Base-by-base conservation (phyloP, 2,329 filamentous ascomycete genomes). In the Fusarium keratoplasticum region DNA sequence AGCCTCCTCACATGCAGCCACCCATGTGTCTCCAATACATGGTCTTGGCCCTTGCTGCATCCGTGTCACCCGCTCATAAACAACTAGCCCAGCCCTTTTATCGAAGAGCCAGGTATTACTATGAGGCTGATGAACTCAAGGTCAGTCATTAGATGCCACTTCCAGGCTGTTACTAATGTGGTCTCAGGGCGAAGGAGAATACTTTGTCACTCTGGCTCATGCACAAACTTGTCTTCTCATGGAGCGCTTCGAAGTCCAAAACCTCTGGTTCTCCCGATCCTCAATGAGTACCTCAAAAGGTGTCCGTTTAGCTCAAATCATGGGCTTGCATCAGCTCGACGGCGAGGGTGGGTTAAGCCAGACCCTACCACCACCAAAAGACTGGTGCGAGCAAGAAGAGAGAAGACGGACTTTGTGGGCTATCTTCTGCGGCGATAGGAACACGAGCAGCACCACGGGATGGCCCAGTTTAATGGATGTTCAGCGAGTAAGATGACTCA, bases 401-500 rank as follows among this genome's bases (percentile, higher is more conserved):
- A 88, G 95, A 64, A 87, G 95, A 62, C 88, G 95, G 70, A 92
- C 93, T 0, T 95, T 97, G 75, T 98, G 95, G 95, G 88, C 91
- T 76, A 87, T 90, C 1, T 97, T 95, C 76, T 93, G 91, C 76
- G 86, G 92, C 35, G 95, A 98, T 80, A 89, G 93, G 54, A 95
- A 95, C 82, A 91, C 93, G 3, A 95, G 93, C 78, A 93, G 95
- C 54, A 95, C 94, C 16, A 96, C 94, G 4, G 94, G 94, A 2
- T 97, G 95, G 95, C 95, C 95, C 0, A 92, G 94, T 85, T 85
- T 90, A 13, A 90, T 97, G 47, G 92, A 97, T 73, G 89, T 94
- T 71, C 85, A 84, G 79, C 93, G 95, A 72, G 88, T 87, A 18
- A 70, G 72, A 20, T 16, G n/a, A 25, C 8, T 14, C 42, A 16